Evolutionary conservation across 805 yeast species (phyloP).

Genomic region (Metschnikowia continentalis): DNA sequence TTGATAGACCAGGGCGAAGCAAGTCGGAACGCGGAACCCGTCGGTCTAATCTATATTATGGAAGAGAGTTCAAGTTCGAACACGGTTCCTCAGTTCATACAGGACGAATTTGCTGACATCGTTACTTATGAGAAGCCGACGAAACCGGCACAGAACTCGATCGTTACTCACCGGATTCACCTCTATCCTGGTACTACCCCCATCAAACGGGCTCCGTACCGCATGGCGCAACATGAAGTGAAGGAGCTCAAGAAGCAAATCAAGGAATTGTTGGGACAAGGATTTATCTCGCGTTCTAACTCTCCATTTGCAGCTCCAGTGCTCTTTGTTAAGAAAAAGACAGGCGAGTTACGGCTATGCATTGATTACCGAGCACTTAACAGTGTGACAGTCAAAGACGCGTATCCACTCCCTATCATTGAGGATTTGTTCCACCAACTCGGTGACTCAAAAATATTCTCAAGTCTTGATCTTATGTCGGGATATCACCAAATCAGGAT

Average conservation of each 20-base stretch:
- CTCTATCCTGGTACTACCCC: neutral
- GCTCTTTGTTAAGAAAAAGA: conserved; percentile 6
- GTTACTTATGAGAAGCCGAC: neutral
- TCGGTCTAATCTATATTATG: neutral
- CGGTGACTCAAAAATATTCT: conserved; percentile 6
- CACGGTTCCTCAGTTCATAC: neutral
- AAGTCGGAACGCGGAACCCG: no score
- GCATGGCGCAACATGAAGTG: conserved; percentile 1
- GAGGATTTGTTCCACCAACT: conserved; percentile 6
- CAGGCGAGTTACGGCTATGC: conserved; percentile 5
- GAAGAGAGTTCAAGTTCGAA: neutral
- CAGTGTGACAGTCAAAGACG: conserved; percentile 2
- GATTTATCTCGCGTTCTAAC: conserved; percentile 2
- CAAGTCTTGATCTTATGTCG: conserved; percentile 4
- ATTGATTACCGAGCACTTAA: conserved; percentile 9
- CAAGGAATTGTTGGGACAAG: neutral
- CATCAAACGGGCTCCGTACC: neutral
- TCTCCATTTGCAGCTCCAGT: conserved; percentile 9
- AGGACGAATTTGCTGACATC: neutral
- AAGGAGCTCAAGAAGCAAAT: conserved; percentile 1
- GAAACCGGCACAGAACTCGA: neutral
- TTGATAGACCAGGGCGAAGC: no score
- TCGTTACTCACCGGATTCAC: neutral
- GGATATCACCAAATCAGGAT: conserved; percentile 10
- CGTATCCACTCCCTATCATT: conserved; percentile 6